phyloP scores from a whole-genome alignment of 2,329 filamentous ascomycete genomes.

The Pyrenophora seminiperda region DNA sequence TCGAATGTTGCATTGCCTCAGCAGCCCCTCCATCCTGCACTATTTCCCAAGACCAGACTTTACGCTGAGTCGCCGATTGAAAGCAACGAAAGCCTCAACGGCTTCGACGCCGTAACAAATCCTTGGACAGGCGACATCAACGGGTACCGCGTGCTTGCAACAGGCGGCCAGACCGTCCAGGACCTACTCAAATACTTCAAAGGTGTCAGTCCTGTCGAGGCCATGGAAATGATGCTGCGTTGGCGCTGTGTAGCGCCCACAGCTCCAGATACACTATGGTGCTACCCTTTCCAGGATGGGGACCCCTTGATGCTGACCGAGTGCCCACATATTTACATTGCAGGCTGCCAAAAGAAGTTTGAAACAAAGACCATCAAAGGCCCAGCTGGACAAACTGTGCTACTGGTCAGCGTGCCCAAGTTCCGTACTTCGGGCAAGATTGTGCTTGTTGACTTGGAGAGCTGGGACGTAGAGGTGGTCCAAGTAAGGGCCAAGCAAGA shows the following conservation, averaged over 20 bases:
- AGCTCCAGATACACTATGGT: conserved; percentile 94
- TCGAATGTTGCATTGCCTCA: conserved; percentile 90
- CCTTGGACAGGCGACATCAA: conserved; percentile 91
- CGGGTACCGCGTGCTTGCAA: conserved; percentile 85
- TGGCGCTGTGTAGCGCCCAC: conserved; percentile 94
- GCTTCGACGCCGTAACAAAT: conserved; percentile 90
- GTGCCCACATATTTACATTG: conserved; percentile 90
- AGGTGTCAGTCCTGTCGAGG: conserved; percentile 74
- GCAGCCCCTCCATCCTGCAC: conserved; percentile 88
- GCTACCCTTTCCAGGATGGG: conserved; percentile 92
- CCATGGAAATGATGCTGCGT: conserved; percentile 93
- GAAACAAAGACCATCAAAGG: conserved; percentile 71
- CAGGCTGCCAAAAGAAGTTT: conserved; percentile 82
- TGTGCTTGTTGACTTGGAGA: conserved; percentile 84
- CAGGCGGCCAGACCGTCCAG: conserved; percentile 89
- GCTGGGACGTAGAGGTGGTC: conserved; percentile 75
- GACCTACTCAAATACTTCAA: conserved; percentile 92
- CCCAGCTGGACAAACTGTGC: conserved; percentile 69
- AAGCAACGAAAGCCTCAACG: conserved; percentile 58
- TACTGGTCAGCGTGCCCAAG: conserved; percentile 80
- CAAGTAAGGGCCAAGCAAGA: conserved; percentile 19
- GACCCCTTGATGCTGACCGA: conserved; percentile 86
- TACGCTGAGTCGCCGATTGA: conserved; percentile 63
- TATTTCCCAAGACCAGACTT: conserved; percentile 77
- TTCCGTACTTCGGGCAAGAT: conserved; percentile 80